Evolutionary conservation across 345 rosid genomes (phyloP).

Genomic region (Draba incana): DNA sequence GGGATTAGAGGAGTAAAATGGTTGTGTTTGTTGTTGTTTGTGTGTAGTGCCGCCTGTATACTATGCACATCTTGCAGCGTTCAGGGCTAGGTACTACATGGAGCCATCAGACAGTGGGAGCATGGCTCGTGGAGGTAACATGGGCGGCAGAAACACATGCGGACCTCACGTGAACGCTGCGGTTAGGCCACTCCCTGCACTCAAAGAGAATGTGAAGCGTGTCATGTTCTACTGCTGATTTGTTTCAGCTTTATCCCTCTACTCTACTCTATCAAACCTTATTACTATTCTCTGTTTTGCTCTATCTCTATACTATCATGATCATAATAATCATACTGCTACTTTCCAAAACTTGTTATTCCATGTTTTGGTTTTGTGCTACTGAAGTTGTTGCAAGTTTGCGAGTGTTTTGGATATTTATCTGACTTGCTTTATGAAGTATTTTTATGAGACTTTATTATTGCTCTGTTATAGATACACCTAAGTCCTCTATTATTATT

Average conservation of each 20-base stretch:
- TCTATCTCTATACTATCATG: too few relatives aligned
- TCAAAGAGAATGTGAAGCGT: constrained; percentile 94
- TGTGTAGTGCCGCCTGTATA: constrained; percentile 93
- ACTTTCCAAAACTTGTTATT: too few relatives aligned
- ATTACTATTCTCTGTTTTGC: too few relatives aligned
- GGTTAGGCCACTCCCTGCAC: constrained; percentile 83
- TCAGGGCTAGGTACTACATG: constrained; percentile 96
- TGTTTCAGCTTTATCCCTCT: background rate
- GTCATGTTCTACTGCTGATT: constrained; percentile 91
- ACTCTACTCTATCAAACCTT: too few relatives aligned
- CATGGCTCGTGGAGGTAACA: constrained; percentile 63
- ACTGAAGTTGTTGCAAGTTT: too few relatives aligned
- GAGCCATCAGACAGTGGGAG: constrained; percentile 95
- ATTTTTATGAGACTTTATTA: too few relatives aligned
- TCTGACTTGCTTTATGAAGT: too few relatives aligned
- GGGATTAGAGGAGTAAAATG: background rate
- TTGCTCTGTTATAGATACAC: too few relatives aligned
- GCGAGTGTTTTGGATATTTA: too few relatives aligned
- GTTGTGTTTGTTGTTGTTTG: background rate
- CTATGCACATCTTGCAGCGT: constrained; percentile 97
- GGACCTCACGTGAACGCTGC: constrained; percentile 64
- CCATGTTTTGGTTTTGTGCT: too few relatives aligned
- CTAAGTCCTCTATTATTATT: too few relatives aligned
- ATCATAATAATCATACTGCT: too few relatives aligned
- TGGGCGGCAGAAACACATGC: constrained; percentile 58